Evolutionary conservation across 805 yeast genomes (phyloP).

Genomic region (Saturnispora bothae): DNA sequence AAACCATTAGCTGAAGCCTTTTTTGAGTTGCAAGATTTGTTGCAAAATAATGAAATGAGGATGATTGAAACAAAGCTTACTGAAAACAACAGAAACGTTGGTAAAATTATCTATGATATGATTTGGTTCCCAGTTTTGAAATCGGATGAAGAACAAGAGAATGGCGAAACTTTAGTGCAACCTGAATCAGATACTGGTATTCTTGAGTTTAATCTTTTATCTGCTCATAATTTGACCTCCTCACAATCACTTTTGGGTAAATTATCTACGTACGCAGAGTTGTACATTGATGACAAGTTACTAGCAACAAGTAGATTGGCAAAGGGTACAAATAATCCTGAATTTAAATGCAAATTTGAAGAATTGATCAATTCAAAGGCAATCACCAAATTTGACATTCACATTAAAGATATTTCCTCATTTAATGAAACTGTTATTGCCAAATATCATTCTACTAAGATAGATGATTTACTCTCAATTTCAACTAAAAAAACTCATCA

Average conservation of each 20-base stretch:
- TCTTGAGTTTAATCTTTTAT: constrained; percentile 50
- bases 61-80: constrained; percentile 34
- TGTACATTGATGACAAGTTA: constrained; percentile 46
- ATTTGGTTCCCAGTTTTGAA: constrained; percentile 39
- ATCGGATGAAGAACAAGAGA: constrained; percentile 28
- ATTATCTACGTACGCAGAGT: constrained; percentile 59
- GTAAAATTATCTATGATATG: constrained; percentile 47
- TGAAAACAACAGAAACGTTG: constrained; percentile 46
- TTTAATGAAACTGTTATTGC: constrained; percentile 41
- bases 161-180: constrained; percentile 39
- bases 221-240: constrained; percentile 47
- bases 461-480: constrained; percentile 43
- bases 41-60: constrained; percentile 42
- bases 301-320: constrained; percentile 50
- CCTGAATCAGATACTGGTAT: constrained; percentile 68
- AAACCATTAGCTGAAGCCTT: constrained; percentile 38
- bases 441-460: constrained; percentile 36
- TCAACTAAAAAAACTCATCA: constrained; percentile 40
- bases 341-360: constrained; percentile 58
- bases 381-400: constrained; percentile 41
- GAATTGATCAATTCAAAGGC: constrained; percentile 52
- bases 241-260: constrained; percentile 40
- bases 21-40: constrained; percentile 47
- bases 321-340: constrained; percentile 61
- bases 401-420: constrained; percentile 52